These are phyloP conservation scores for Suillus fuscotomentosus DNA, from an alignment of 768 basidiomycete species.

Conservation along the genomic window DNA sequence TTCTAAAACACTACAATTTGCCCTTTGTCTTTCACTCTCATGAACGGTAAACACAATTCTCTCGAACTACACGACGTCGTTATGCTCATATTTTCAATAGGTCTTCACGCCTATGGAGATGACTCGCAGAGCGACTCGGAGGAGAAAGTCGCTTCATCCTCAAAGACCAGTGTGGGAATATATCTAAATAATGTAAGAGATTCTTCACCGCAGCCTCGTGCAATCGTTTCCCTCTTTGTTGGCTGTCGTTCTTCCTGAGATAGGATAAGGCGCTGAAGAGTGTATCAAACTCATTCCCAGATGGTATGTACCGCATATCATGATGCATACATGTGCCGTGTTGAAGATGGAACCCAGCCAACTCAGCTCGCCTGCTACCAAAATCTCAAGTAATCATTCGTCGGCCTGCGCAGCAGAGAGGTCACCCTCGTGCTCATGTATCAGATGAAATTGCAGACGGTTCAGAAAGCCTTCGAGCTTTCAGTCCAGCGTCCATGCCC, in stretches of 20 bases:
- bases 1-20: conserved; percentile 15
- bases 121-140: conserved; percentile 63
- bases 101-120: conserved; percentile 62
- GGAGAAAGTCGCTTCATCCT: conserved; percentile 34
- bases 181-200: conserved; percentile 58
- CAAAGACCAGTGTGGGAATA: conserved; percentile 12
- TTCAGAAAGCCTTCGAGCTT: conserved; percentile 9
- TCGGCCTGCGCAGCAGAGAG: conserved; percentile 44
- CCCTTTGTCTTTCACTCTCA: conserved; percentile 16
- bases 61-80: not conserved
- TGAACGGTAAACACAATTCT: conserved; percentile 27
- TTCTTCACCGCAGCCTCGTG: conserved; percentile 36
- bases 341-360: not conserved
- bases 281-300: conserved; percentile 23
- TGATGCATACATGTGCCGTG: not conserved
- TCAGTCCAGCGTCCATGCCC: not conserved
- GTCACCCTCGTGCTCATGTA: conserved; percentile 48
- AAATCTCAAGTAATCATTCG: conserved; percentile 65
- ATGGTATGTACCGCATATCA: conserved; percentile 21
- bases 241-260: conserved; percentile 58
- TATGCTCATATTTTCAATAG: conserved; percentile 28
- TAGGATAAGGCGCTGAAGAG: conserved; percentile 58
- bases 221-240: conserved; percentile 65
- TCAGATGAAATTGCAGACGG: conserved; percentile 41
- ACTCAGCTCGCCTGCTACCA: conserved; percentile 38